Percentiles rank a stretch among this genome's conserved stretches.
phyloP scores from a whole-genome alignment of 805 yeast species.

The Starmerella floris region DNA sequence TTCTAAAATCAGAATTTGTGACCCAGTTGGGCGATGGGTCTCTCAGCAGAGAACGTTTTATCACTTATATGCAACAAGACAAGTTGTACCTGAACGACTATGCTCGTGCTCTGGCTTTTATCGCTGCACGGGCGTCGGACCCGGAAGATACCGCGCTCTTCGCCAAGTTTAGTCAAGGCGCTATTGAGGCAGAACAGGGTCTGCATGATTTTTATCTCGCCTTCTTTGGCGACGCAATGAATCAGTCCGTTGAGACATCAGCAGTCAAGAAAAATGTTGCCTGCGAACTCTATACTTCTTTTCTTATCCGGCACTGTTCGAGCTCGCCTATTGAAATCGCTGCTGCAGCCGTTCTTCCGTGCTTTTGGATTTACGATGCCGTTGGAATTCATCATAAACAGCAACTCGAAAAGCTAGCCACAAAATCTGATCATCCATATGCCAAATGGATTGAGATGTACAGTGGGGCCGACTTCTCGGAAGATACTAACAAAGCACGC shows the following conservation, averaged over 20 bases:
- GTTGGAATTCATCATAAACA: constrained; percentile 43
- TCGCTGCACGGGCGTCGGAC: constrained; percentile 12
- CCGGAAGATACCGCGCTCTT: constrained; percentile 6
- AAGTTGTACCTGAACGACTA: constrained; percentile 17
- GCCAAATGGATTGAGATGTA: constrained; percentile 52
- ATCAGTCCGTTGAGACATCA: not conserved
- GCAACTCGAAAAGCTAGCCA: constrained; percentile 41
- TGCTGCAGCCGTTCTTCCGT: constrained; percentile 20
- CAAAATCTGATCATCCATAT: constrained; percentile 20
- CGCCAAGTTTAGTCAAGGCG: constrained; percentile 7
- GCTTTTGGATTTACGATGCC: constrained; percentile 20
- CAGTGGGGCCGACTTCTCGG: constrained; percentile 41
- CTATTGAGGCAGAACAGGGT: constrained; percentile 15
- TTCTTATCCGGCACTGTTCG: constrained; percentile 12
- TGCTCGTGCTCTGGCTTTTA: constrained; percentile 13
- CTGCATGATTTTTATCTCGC: constrained; percentile 14
- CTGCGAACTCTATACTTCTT: constrained; percentile 18
- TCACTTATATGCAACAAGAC: constrained; percentile 17
- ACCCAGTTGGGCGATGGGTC: constrained; percentile 15
- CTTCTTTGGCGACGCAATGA: not conserved
- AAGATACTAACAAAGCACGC: constrained; percentile 34
- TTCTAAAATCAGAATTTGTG: constrained; percentile 14
- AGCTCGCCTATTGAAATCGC: constrained; percentile 16
- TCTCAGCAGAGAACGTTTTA: constrained; percentile 10
- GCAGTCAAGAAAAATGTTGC: constrained; percentile 10